Percentiles rank a stretch among this genome's conserved stretches.
Evolutionary conservation across 2,329 filamentous ascomycete species (phyloP).

Genomic region (Alternaria hordeiaustralica): DNA sequence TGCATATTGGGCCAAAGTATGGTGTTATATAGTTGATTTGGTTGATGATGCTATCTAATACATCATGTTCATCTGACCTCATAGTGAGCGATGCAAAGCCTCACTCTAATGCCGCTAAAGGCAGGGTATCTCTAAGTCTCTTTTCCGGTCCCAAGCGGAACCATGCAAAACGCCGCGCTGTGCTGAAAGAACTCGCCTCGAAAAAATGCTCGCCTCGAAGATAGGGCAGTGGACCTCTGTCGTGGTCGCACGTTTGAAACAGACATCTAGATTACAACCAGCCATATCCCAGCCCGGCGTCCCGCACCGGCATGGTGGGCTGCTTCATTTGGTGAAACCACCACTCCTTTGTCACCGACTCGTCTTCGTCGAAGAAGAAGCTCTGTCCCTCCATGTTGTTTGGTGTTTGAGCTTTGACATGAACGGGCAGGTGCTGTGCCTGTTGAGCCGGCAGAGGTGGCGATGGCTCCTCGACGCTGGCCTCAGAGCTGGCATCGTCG

Average conservation of each 20-base stretch:
- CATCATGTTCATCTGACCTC: conserved; percentile 31
- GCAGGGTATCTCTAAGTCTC: conserved; percentile 37
- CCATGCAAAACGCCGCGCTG: conserved; percentile 40
- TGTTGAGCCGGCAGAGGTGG: conserved; percentile 34
- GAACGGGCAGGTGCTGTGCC: conserved; percentile 32
- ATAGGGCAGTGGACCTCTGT: conserved; percentile 4
- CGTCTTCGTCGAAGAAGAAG: conserved; percentile 51
- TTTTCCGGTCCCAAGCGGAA: conserved; percentile 16
- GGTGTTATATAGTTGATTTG: neutral
- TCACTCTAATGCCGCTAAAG: conserved; percentile 28
- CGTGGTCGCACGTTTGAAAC: conserved; percentile 17
- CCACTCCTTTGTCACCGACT: conserved; percentile 49
- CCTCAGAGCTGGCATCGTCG: conserved; percentile 53
- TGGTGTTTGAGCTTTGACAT: conserved; percentile 36
- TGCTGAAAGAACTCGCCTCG: conserved; percentile 27
- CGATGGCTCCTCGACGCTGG: conserved; percentile 46
- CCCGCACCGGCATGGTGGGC: conserved; percentile 46
- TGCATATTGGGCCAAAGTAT: neutral
- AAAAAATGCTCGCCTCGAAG: conserved; percentile 3
- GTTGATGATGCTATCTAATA: conserved; percentile 5
- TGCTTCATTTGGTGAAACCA: conserved; percentile 50
- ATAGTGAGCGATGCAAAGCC: conserved; percentile 26
- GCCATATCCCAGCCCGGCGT: conserved; percentile 46
- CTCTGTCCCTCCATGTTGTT: conserved; percentile 49
- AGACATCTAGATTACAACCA: conserved; percentile 38